Base-by-base conservation (phyloP, 2,329 filamentous ascomycete genomes). In the Epichloe gansuensis region DNA sequence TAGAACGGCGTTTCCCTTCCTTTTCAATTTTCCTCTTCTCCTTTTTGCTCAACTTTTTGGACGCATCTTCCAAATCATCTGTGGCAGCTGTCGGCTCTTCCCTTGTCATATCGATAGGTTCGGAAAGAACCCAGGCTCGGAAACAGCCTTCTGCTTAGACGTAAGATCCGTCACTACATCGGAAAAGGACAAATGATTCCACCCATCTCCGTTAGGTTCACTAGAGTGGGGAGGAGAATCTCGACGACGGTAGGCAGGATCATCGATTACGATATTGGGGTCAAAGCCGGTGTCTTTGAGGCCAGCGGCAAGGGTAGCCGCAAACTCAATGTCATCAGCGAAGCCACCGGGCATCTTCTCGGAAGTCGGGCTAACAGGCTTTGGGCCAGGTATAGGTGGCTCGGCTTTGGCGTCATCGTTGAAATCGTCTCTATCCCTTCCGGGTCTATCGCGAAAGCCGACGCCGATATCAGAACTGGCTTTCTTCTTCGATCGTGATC, bases 201-300 rank as follows among this genome's bases (percentile, higher is more conserved):
- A 61, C n/a, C 59, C 56, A 52, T 67, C 65, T 2, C 66, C 65
- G 23, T 61, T 63, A 5, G 66, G 60, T 49, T 78, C 76, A 57
- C 80, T 76, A 4, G 80, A 77, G 4, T 77, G 77, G 4, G 82
- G 81, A 7, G 83, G 81, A 1, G 82, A 85, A 51, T 80, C 76
- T 31, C 84, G 80, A 49, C 74, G 75, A 57, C 79, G 79, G 60
- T 82, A 88, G 1, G 66, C 70, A 0, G 80, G 78, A 59, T 88
- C 76, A 46, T 86, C 73, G 38, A 85, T 83, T 46, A 88, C 81
- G 53, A 88, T 80, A 42, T 85, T 77, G 4, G 83, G 80, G 60
- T 87, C 77, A 57, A 89, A 88, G 0, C 85, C 85, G 46, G 81
- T 78, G n/a, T 81, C 77, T 61, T 83, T 70, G 48, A 87, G 72